Percentiles rank a stretch among this genome's conserved stretches.
Conservation (phyloP, 2,329 filamentous ascomycete genomes). For the Trichoderma hamatum region DNA sequence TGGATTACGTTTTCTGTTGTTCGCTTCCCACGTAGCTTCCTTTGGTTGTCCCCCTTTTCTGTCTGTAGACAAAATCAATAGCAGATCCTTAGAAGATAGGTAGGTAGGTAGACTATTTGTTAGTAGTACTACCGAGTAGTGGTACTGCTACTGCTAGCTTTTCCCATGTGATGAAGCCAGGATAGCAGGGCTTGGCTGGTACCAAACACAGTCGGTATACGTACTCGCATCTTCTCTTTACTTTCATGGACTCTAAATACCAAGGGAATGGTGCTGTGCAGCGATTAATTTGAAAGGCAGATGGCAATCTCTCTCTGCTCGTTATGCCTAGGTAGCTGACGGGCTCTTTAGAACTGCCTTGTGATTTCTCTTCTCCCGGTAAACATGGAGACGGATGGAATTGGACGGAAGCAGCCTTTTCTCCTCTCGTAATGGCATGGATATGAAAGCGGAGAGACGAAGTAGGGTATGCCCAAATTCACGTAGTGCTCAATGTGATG, state of each 20-base stretch:
- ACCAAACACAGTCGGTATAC: not conserved
- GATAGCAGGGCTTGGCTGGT: not conserved
- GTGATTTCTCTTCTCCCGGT: not conserved
- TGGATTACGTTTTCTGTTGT: not conserved
- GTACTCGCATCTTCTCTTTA: not conserved
- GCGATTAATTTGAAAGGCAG: not conserved
- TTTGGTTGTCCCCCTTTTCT: not conserved
- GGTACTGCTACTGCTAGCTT: not conserved
- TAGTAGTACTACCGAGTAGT: not conserved
- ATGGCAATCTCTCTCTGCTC: not conserved
- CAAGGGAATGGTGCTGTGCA: not conserved
- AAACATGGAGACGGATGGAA: not conserved
- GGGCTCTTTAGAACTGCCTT: not conserved
- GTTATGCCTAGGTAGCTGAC: not conserved
- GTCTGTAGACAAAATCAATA: not conserved
- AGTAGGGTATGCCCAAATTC: not conserved
- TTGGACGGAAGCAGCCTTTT: constrained; percentile 1
- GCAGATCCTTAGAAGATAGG: not conserved
- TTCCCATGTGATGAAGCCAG: constrained; percentile 12
- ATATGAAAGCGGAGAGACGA: constrained; percentile 8
- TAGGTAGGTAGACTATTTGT: not conserved
- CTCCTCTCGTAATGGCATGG: not conserved
- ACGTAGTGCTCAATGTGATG: not conserved
- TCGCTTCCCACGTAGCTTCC: not conserved
- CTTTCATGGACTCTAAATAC: not conserved